These are phyloP conservation scores for Neonectria neomacrospora DNA, from an alignment of 2,329 filamentous ascomycete genomes.

Conservation along the genomic window DNA sequence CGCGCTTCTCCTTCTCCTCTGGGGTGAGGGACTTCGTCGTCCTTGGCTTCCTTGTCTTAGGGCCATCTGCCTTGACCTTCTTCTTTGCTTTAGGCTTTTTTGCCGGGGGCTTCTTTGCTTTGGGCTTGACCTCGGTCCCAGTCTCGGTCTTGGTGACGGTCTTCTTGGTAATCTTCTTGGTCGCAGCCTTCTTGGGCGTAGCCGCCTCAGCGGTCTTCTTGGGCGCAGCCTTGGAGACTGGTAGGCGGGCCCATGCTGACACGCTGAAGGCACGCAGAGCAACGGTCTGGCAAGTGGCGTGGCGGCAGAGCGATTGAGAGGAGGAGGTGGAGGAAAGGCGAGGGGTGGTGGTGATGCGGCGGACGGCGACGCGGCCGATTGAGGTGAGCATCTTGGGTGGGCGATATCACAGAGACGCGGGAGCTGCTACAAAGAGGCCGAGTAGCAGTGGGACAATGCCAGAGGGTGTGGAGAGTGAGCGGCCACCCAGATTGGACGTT, in stretches of 20 bases:
- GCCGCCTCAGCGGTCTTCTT: conserved; percentile 38
- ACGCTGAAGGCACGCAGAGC: conserved; percentile 47
- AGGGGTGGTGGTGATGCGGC: conserved; percentile 45
- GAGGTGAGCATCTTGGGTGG: conserved; percentile 54
- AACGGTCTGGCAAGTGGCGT: conserved; percentile 31
- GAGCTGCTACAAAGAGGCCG: not conserved
- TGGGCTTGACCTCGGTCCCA: conserved; percentile 7
- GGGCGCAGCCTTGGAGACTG: conserved; percentile 33
- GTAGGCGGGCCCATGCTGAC: conserved; percentile 44
- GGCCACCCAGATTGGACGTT: conserved; percentile 8
- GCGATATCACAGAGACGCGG: not conserved
- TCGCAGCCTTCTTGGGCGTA: conserved; percentile 33
- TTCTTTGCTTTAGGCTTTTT: conserved; percentile 45
- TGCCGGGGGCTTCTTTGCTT: conserved; percentile 32
- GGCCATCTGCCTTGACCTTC: conserved; percentile 39
- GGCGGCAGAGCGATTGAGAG: conserved; percentile 36
- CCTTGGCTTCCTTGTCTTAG: conserved; percentile 44
- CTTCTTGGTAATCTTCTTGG: conserved; percentile 21
- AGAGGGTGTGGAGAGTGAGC: not conserved
- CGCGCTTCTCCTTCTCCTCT: conserved; percentile 47
- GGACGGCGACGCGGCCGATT: conserved; percentile 53
- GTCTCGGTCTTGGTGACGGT: conserved; percentile 9
- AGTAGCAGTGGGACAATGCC: not conserved
- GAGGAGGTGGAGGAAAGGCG: conserved; percentile 40
- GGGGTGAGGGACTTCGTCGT: conserved; percentile 49